These are phyloP conservation scores for Emergomyces orientalis DNA, from an alignment of 2,329 filamentous ascomycete species.

Conservation along the genomic window DNA sequence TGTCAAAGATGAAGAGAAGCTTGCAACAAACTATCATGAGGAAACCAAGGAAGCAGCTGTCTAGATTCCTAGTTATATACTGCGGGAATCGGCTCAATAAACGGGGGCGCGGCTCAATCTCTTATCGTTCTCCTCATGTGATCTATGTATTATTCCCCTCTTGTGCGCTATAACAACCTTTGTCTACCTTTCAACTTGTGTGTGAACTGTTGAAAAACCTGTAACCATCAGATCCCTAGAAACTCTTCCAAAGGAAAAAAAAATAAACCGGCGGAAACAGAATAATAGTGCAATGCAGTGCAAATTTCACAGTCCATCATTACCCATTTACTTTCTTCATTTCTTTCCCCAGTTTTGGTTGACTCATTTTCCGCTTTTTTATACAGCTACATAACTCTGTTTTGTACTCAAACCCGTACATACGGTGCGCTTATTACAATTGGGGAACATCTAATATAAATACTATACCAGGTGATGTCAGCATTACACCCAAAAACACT, in stretches of 20 bases:
- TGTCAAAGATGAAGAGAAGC: conserved; percentile 19
- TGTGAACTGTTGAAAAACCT: neutral
- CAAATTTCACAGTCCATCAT: neutral
- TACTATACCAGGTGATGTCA: too few species aligned
- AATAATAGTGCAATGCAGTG: neutral
- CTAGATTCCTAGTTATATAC: neutral
- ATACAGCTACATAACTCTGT: too few species aligned
- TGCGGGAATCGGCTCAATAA: neutral
- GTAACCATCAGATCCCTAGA: neutral
- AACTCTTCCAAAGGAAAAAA: neutral
- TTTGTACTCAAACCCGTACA: too few species aligned
- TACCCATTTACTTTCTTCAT: neutral
- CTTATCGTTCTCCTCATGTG: neutral
- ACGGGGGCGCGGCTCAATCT: neutral
- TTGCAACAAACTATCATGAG: neutral
- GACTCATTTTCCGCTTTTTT: too few species aligned
- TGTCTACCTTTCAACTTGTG: neutral
- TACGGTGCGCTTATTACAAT: too few species aligned
- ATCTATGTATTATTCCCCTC: neutral
- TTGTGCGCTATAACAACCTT: neutral
- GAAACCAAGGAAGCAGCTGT: neutral
- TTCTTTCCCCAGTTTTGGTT: too few species aligned
- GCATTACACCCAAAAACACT: too few species aligned
- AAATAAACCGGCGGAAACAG: too few species aligned
- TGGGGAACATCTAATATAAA: too few species aligned